Evolutionary conservation across 441 rosid genomes (phyloP).

Genomic region (Syzygium syzygioides): DNA sequence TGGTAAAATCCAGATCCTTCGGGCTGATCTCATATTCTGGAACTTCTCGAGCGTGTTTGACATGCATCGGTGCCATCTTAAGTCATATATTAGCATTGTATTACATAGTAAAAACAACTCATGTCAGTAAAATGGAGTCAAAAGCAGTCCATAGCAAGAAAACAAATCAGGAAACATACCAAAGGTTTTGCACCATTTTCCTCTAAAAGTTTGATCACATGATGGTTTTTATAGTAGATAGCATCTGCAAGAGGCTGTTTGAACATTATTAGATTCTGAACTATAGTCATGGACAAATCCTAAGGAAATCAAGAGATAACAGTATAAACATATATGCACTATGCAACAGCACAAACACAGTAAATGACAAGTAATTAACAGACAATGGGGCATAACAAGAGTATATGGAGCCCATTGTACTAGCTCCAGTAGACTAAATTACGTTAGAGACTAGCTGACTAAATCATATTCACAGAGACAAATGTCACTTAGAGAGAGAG

Average conservation of each 20-base stretch:
- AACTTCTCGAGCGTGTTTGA: constrained; percentile 73
- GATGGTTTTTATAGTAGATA: constrained; percentile 66
- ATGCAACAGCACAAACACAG: not conserved
- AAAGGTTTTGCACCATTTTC: constrained; percentile 66
- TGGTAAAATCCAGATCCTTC: constrained; percentile 68
- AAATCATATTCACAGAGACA: not conserved
- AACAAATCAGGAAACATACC: constrained; percentile 30
- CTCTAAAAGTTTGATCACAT: constrained; percentile 76
- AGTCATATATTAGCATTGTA: not conserved
- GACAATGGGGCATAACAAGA: not conserved
- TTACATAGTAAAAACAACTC: not conserved
- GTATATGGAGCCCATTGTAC: not conserved
- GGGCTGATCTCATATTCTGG: constrained; percentile 88
- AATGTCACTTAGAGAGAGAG: not conserved
- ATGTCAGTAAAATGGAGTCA: not conserved
- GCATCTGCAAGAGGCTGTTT: constrained; percentile 93
- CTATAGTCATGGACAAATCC: not conserved
- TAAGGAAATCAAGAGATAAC: not conserved
- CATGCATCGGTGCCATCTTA: constrained; percentile 94
- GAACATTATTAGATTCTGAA: constrained; percentile 19
- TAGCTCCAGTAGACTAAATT: not conserved
- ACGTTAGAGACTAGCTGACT: not conserved
- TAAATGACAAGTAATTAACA: not conserved
- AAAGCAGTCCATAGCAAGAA: not conserved
- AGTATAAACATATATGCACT: not conserved